Evolutionary conservation across 2,329 filamentous ascomycete species (phyloP), one percentile per base, ranked within the genome.

Genomic region (Cytospora piceicola): DNA sequence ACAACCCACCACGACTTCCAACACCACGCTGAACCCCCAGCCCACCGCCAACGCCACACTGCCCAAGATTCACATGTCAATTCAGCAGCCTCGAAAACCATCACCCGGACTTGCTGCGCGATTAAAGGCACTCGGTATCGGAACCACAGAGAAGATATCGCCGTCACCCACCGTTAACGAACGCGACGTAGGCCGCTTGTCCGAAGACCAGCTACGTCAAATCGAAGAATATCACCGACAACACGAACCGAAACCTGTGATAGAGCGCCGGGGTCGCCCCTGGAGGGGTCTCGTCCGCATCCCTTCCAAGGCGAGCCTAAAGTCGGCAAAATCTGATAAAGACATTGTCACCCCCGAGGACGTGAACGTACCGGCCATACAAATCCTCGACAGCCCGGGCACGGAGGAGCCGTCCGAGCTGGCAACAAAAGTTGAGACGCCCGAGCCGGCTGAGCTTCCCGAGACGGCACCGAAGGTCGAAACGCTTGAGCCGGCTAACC

Each of bases 141-240:
- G 85, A 64, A 76, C 77, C 30, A 69, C 76, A 60, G 79, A 78
- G 69, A 78, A 79, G 66, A 71, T 77, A 68, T 73, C 77, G 52
- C 75, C 74, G 53, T 70, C 77, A 61, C 72, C 72, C 20, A 70
- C 75, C 29, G 72, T 74, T 59, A 71, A 69, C 75, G 82, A 85
- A 59, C 77, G 79, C 72, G 61, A 63, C 22, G 82, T 92, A 72
- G 90, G 90, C 70, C 87, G 90, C 67, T 86, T 93, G 63, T 83
- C 90, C 71, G 88, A 92, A 76, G 82, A 88, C 70, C 89, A 92
- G 72, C 82, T 93, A 65, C 85, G 87, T 70, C 83, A 88, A 72
- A 84, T 93, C 72, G 90, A 93, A 78, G 81, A 86, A 70, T 85
- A 86, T 67, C 88, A 91, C 74, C 83, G 84, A 70, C 83, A 86